Percentiles rank a stretch among this genome's conserved stretches.
phyloP scores from a whole-genome alignment of 208 protist species.

The Leishmania turanica region DNA sequence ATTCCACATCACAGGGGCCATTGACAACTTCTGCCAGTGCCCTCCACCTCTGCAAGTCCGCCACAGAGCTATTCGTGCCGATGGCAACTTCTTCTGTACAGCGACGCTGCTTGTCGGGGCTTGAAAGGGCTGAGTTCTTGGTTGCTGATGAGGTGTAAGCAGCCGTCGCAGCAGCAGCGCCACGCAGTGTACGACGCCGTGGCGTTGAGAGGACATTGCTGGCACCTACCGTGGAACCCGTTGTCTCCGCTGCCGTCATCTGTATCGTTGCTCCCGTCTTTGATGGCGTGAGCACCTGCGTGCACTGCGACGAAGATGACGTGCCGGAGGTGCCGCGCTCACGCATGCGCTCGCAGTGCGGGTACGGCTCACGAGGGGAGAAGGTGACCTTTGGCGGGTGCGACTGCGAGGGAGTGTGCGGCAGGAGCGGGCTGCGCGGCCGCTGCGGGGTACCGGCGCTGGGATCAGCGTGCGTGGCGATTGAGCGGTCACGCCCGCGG shows the following conservation, averaged over 20 bases:
- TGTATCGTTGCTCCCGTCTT: neutral
- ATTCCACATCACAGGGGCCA: neutral
- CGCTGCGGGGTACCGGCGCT: neutral
- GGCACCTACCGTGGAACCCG: neutral
- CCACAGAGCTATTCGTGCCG: neutral
- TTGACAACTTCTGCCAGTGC: neutral
- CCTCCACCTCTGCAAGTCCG: neutral
- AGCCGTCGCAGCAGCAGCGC: slow-evolving; percentile 1
- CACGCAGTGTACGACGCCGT: slow-evolving; percentile 23
- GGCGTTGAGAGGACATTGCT: slow-evolving; percentile 9
- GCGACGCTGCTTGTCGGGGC: neutral
- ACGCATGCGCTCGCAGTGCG: neutral
- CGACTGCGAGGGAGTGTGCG: neutral
- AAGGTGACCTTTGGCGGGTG: neutral
- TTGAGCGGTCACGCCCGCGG: neutral
- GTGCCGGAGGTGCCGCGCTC: neutral
- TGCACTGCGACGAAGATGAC: neutral
- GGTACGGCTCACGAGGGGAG: neutral
- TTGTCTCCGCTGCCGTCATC: neutral
- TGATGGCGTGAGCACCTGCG: neutral
- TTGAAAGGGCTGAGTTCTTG: neutral
- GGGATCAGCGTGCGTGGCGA: neutral
- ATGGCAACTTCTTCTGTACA: neutral
- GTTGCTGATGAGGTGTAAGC: neutral
- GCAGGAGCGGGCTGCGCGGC: neutral